These are phyloP conservation scores for Cryptosporidium baileyi DNA, from an alignment of 169 alveolate species.

Conservation along the genomic window DNA sequence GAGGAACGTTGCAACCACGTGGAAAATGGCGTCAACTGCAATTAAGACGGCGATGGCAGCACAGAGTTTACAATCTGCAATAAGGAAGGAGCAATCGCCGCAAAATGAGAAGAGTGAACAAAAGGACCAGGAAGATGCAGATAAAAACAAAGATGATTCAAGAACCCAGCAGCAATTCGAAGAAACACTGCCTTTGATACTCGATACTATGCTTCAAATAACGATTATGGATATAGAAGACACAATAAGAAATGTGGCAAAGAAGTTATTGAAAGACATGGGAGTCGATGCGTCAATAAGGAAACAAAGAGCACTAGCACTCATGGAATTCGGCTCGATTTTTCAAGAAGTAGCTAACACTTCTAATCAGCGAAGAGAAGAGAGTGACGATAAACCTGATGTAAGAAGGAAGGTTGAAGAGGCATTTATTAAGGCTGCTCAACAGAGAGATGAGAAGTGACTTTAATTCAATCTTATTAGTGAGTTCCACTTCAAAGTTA, in stretches of 20 bases:
- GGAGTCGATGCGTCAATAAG: conserved; percentile 83
- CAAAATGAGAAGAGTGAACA: conserved; percentile 71
- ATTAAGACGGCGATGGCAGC: conserved; percentile 82
- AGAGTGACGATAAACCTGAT: conserved; percentile 61
- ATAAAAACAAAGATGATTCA: conserved; percentile 76
- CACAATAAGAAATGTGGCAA: conserved; percentile 85
- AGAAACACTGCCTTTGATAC: conserved; percentile 82
- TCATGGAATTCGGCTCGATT: conserved; percentile 82
- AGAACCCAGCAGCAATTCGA: conserved; percentile 77
- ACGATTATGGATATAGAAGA: conserved; percentile 87
- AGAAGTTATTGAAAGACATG: conserved; percentile 86
- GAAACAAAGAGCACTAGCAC: conserved; percentile 86
- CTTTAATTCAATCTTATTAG: neutral
- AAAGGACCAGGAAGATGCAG: conserved; percentile 69
- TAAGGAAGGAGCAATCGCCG: neutral
- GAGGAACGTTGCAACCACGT: conserved; percentile 78
- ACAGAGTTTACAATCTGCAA: conserved; percentile 69
- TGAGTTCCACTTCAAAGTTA: too few relatives aligned
- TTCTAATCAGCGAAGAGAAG: conserved; percentile 43
- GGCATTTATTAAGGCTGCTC: conserved; percentile 64
- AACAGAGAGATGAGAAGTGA: conserved; percentile 43
- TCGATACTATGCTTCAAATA: conserved; percentile 86
- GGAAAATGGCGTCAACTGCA: conserved; percentile 80
- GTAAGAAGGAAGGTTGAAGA: conserved; percentile 68
- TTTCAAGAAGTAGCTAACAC: conserved; percentile 80